Base-by-base conservation (phyloP, 306 rosid species). In the Urtica urens region DNA sequence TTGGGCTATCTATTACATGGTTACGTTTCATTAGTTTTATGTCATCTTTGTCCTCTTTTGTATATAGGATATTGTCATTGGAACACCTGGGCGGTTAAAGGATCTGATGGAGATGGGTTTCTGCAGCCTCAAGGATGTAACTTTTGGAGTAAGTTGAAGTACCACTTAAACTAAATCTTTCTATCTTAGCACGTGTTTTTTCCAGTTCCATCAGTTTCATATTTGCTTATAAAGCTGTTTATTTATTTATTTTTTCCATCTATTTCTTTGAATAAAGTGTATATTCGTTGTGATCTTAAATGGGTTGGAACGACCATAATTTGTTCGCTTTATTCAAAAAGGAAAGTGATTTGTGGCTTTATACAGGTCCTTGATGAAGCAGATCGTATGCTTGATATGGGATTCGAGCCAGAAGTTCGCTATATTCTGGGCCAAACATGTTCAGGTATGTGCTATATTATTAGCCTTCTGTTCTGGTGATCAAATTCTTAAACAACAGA, bases 311-410 rank as follows among this genome's bases (percentile, higher is more conserved):
- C 4, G 10, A 28, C 10, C 33, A 28, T 4, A 28, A 28, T 51
- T 8, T 13, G 37, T 38, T 17, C 33, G 52, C 30, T 14, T 45
- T 24, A 38, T 12, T 40, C 25, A 33, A 33, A 41, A 58, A 26
- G 41, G 44, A 43, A 39, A 17, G 13, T 56, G 21, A 24, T 20
- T 39, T n/a, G 7, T 48, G 22, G 31, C 51, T 58, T 72, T 44
- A 51, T 64, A 17, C 44, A 84, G 95, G 95, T 84, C 38, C 95
- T 88, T 64, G 95, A 88, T 81, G 95, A 88, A 70, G 97, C 97
- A 7, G 97, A 88, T 71, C 74, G 93, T 68, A 88, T 88, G 97
- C 88, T 88, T 62, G 97, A 84, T 63, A 81, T 88, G 97, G 95
- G 95, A 68, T 88, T 84, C 68, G 95, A 88, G 57, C 95, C 77